phyloP scores from a whole-genome alignment of 2,329 filamentous ascomycete species.

The Peltaster fructicola region DNA sequence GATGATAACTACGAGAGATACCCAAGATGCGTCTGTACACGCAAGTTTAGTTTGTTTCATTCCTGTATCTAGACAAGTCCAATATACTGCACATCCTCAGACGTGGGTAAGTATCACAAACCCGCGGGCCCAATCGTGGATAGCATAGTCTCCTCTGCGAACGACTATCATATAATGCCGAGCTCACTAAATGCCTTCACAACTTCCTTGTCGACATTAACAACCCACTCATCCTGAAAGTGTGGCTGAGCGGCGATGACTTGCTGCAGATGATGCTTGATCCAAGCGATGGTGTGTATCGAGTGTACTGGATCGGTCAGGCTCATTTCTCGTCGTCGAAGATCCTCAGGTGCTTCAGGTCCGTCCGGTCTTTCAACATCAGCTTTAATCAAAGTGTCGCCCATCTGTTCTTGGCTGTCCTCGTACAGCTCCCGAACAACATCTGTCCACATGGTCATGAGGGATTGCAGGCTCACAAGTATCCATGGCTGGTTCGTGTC shows the following conservation, averaged over 20 bases:
- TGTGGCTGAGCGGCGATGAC: constrained; percentile 39
- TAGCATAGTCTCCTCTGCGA: no score
- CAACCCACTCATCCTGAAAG: constrained; percentile 51
- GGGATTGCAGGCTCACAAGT: constrained; percentile 42
- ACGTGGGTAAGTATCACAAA: no score
- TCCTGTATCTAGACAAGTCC: no score
- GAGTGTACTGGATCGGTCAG: constrained; percentile 50
- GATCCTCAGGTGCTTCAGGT: constrained; percentile 28
- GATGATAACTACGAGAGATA: no score
- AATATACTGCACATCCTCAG: no score
- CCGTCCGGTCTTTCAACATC: constrained; percentile 4
- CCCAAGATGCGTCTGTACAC: no score
- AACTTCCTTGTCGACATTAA: constrained; percentile 60
- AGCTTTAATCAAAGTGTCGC: constrained; percentile 6
- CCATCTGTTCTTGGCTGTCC: constrained; percentile 8
- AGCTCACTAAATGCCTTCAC: constrained; percentile 40
- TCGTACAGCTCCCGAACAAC: constrained; percentile 50
- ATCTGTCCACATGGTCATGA: constrained; percentile 59
- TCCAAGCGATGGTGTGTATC: constrained; percentile 45
- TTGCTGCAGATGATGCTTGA: constrained; percentile 42
- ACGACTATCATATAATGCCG: constrained; percentile 16
- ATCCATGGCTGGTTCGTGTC: constrained; percentile 39
- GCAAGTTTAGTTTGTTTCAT: no score
- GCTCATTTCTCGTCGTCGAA: constrained; percentile 31
- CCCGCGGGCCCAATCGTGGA: no score